Evolutionary conservation across 306 rosid genomes (phyloP), one percentile per base, ranked within the genome.

Genomic region (Leucaena leucocephala): DNA sequence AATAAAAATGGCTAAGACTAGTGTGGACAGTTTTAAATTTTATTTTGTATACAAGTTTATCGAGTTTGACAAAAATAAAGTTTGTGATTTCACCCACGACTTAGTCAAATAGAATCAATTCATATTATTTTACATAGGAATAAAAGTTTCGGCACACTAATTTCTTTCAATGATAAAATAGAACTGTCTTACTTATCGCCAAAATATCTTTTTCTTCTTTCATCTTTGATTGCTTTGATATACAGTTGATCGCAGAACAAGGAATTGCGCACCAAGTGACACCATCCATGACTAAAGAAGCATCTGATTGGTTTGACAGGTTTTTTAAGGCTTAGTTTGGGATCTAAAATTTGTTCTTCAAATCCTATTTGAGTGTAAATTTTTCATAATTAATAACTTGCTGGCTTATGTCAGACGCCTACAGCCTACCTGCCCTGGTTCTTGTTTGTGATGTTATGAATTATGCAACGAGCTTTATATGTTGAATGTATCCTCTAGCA

Each of bases 231-330:
- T 48, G 55, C 78, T 75, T 77, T 78, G 44, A 76, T 27, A 59
- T 82, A 83, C 90, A 94, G 97, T 80, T 89, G 2, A 78, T 85
- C 36, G 84, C 86, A 19, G 88, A 89, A 70, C 87, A 90, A 7
- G 91, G 90, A 80, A 77, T 91, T 34, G 79, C 71, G 7, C 97
- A 91, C 77, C 82, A 82, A 77, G 75, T 86, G 85, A 89, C 97
- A 2, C 70, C 83, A 17, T 57, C 67, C 36, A 91, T 89, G 85
- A 86, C 92, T 33, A 88, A 79, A 75, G 90, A 94, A 82, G 90
- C 90, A 46, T 74, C 91, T 22, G 80, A 91, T 69, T 94, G 97
- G 98, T 88, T 94, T 80, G 95, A 91, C 62, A 84, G 70, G 65
- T 87, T 84, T 72, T 83, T 94, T 27, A 88, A 75, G 80, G 84